A percentile compares a stretch with the other conserved stretches of the same genome.
Evolutionary conservation across 2,329 filamentous ascomycete genomes (phyloP).

Genomic region (Sporothrix luriei): DNA sequence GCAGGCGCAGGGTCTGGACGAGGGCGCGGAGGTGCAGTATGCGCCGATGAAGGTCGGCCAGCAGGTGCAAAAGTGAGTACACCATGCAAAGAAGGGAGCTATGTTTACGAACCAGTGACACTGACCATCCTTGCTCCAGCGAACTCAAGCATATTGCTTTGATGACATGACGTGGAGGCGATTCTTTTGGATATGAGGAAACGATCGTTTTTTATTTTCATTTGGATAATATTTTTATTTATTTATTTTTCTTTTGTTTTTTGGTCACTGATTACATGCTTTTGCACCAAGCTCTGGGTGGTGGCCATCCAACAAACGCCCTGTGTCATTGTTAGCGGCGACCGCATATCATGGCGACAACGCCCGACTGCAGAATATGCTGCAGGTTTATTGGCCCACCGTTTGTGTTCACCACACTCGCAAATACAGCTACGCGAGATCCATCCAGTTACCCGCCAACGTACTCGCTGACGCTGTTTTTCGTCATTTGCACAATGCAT

Average conservation of each 20-base stretch:
- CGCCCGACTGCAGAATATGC: too few species aligned
- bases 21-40: constrained; percentile 55
- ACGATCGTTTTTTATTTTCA: neutral
- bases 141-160: constrained; percentile 59
- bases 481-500: constrained; percentile 27
- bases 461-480: neutral
- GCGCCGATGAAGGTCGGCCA: constrained; percentile 60
- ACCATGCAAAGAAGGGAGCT: neutral
- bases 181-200: neutral
- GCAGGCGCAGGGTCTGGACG: constrained; percentile 54
- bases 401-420: neutral
- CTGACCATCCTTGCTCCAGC: constrained; percentile 35
- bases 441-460: constrained; percentile 3
- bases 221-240: neutral
- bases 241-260: neutral
- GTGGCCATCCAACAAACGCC: neutral
- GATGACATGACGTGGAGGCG: constrained; percentile 45
- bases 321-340: constrained; percentile 25
- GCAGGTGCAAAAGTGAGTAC: constrained; percentile 58
- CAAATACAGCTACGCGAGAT: neutral
- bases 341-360: too few species aligned
- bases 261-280: neutral
- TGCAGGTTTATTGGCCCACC: neutral
- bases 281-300: neutral
- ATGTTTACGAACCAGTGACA: neutral